Evolutionary conservation across 2,329 filamentous ascomycete species (phyloP).

Genomic region (Nemania bipapillata): DNA sequence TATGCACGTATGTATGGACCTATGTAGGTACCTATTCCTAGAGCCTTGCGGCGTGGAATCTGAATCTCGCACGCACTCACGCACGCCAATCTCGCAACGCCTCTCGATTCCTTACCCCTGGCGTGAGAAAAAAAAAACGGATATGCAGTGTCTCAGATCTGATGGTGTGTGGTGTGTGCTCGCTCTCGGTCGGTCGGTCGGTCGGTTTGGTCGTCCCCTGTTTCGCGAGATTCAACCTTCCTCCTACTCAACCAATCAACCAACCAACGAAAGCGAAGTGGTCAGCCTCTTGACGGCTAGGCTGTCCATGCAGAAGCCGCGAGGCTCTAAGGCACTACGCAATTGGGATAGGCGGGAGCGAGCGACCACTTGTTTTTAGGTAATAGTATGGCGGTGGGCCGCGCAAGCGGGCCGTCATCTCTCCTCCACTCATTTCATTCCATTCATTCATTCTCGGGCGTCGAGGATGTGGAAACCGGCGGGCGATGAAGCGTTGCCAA

Average conservation of each 20-base stretch:
- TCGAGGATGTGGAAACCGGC: background rate
- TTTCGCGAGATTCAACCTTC: background rate
- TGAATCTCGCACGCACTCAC: background rate
- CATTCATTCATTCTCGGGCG: no score
- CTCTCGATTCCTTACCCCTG: conserved; percentile 19
- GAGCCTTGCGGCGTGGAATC: conserved; percentile 15
- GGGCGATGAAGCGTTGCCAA: conserved; percentile 8
- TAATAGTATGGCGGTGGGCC: background rate
- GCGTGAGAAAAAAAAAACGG: background rate
- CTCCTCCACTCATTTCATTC: conserved; percentile 2
- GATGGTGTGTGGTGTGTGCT: background rate
- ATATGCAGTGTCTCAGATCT: conserved; percentile 15
- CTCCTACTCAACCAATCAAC: background rate
- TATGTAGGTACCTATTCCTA: no score
- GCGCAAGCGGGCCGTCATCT: background rate
- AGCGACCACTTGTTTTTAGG: no score
- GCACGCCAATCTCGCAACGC: conserved; percentile 3
- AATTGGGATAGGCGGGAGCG: background rate
- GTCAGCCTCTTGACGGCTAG: background rate
- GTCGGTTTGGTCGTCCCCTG: no score
- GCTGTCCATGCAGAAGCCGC: background rate
- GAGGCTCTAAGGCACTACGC: background rate
- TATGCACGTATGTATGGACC: background rate
- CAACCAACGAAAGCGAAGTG: background rate
- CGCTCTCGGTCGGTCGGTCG: no score